Evolutionary conservation across 768 basidiomycete species (phyloP), one percentile per base, ranked within the genome.

Genomic region (Pisolithus marmoratus): DNA sequence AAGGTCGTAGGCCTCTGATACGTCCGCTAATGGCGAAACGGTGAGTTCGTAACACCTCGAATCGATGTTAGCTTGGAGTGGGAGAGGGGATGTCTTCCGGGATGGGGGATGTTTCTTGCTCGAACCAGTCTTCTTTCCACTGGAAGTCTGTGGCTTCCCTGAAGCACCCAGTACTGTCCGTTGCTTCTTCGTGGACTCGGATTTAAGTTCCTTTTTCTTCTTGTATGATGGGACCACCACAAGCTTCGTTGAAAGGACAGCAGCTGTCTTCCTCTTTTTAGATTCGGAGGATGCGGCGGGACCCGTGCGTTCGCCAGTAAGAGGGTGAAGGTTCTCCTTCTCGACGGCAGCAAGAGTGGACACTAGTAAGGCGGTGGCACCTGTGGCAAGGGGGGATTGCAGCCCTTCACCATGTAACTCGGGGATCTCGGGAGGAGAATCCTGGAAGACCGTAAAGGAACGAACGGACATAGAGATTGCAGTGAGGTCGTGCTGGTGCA

Each of bases 41-140:
- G 87, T 90, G 57, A 90, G 63, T 60, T 88, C 87, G 61, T 89
- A 87, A 69, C 87, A 89, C 46, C 78, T 79, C n/a, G 87, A 80
- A 59, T 88, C 82, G 48, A 85, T 81, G 38, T 73, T 68, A 3
- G 73, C 74, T 61, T 88, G 84, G 15, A 73, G 63, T 36, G 75
- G 82, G 63, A 86, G 58, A n/a, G 82, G 77, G 24, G 82, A 76
- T n/a, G 76, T 58, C 46, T 74, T 77, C 50, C 77, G 78, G 37
- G 73, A 69, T 46, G 75, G 61, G 43, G 61, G 55, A 20, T 57
- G 54, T 11, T 55, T 41, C 57, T 59, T 71, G 37, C 62, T 70
- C 57, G 68, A 69, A 46, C 62, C 69, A 14, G 62, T 55, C 63
- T 78, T 82, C 54, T 71, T 73, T 26, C 59, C 51, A 69, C 78